These are phyloP conservation scores for Salvia rosmarinus DNA, from an alignment of 257 asterid species.

Conservation along the genomic window DNA sequence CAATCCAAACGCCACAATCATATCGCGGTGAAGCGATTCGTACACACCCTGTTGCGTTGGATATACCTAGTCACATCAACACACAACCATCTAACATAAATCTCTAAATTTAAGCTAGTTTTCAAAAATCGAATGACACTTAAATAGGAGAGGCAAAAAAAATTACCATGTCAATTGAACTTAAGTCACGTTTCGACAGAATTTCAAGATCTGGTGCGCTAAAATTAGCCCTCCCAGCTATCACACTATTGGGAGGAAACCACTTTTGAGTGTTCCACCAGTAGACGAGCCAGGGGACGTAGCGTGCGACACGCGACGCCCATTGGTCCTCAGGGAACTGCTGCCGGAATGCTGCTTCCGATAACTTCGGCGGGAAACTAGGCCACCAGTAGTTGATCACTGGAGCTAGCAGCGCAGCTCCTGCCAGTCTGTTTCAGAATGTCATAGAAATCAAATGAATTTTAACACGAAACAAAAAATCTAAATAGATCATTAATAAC, in stretches of 20 bases:
- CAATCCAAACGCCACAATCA: conserved; percentile 27
- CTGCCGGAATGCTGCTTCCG: conserved; percentile 48
- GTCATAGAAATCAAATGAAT: not conserved
- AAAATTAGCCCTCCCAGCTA: conserved; percentile 49
- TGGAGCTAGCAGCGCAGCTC: conserved; percentile 64
- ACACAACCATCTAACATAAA: not conserved
- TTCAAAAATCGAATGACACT: not conserved
- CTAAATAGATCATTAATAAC: too few species aligned
- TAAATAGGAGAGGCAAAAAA: not conserved
- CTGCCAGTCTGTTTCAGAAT: conserved; percentile 53
- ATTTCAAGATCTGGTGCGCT: conserved; percentile 52
- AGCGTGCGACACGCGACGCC: conserved; percentile 66
- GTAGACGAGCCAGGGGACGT: conserved; percentile 63
- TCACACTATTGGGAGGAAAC: conserved; percentile 64
- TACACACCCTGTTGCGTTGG: conserved; percentile 13
- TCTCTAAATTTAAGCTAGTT: not conserved
- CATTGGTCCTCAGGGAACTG: conserved; percentile 59
- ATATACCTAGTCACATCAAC: conserved; percentile 1
- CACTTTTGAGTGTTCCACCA: conserved; percentile 81
- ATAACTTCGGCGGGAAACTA: conserved; percentile 57
- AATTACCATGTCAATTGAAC: conserved; percentile 44
- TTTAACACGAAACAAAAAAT: too few species aligned
- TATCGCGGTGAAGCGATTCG: conserved; percentile 32
- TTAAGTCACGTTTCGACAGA: conserved; percentile 33
- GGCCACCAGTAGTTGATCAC: conserved; percentile 78